Evolutionary conservation across 345 rosid species (phyloP).

Genomic region (Arabidopsis arenosa): DNA sequence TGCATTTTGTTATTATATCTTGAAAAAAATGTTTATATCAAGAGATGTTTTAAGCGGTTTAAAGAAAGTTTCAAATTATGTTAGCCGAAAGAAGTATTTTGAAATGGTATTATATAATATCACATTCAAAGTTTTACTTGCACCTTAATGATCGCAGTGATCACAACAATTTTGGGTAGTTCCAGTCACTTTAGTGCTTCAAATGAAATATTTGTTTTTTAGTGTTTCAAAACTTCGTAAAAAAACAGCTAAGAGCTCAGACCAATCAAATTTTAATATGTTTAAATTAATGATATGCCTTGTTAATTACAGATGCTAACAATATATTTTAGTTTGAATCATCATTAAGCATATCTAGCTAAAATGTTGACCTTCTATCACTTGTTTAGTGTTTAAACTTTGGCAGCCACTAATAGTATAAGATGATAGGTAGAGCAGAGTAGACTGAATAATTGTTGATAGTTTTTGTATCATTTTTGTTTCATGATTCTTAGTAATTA

Average conservation of each 20-base stretch:
- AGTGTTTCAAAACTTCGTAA: background rate
- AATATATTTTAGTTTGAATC: too few species aligned
- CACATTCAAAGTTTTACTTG: too few species aligned
- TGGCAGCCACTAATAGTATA: background rate
- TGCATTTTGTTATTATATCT: too few species aligned
- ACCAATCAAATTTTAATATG: background rate
- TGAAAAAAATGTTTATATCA: too few species aligned
- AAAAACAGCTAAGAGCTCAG: background rate
- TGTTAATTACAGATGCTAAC: too few species aligned
- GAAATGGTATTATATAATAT: too few species aligned
- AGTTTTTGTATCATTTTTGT: background rate
- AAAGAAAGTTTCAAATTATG: too few species aligned
- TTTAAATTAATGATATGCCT: too few species aligned
- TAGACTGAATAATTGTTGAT: background rate
- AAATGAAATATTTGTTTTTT: background rate
- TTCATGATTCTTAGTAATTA: background rate
- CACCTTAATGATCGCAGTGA: background rate
- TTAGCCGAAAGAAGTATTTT: too few species aligned
- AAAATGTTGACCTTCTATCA: too few species aligned
- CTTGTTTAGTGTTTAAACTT: background rate
- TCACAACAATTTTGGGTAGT: background rate
- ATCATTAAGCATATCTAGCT: too few species aligned
- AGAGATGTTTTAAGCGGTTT: too few species aligned
- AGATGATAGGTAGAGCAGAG: background rate
- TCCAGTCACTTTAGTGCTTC: background rate